phyloP scores from a whole-genome alignment of 1,139 yeast species.

The Debaryomyces nepalensis region DNA sequence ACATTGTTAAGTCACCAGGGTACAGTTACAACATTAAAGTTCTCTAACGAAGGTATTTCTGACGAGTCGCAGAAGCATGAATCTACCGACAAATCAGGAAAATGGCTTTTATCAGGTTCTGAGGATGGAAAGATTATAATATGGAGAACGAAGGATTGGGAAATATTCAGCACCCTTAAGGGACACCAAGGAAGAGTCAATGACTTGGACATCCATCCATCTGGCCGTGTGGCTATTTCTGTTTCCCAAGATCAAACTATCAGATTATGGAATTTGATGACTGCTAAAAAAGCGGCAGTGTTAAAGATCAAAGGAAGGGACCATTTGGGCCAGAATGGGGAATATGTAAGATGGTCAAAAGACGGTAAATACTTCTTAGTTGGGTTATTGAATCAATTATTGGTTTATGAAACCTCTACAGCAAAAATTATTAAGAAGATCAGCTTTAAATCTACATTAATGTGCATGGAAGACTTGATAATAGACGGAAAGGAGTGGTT shows the following conservation, averaged over 20 bases:
- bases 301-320: conserved; percentile 73
- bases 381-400: conserved; percentile 67
- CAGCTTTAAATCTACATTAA: conserved; percentile 60
- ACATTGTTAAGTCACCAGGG: conserved; percentile 90
- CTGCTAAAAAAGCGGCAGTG: conserved; percentile 92
- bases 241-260: conserved; percentile 85
- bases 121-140: conserved; percentile 89
- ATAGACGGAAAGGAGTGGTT: conserved; percentile 57
- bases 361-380: conserved; percentile 75
- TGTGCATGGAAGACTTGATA: conserved; percentile 62
- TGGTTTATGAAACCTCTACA: conserved; percentile 66
- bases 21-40: conserved; percentile 74
- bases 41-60: conserved; percentile 54
- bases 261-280: conserved; percentile 94
- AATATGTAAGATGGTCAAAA: conserved; percentile 64
- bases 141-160: conserved; percentile 99
- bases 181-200: conserved; percentile 81
- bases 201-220: conserved; percentile 87
- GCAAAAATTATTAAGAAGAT: conserved; percentile 62
- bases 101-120: conserved; percentile 89
- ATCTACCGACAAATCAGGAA: conserved; percentile 54
- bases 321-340: conserved; percentile 67
- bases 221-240: conserved; percentile 90
- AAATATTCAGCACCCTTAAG: conserved; percentile 81
- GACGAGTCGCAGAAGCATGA: conserved; percentile 19